Base-by-base conservation (phyloP, 78 protist species). In the Dictyostelium brefeldianum region DNA sequence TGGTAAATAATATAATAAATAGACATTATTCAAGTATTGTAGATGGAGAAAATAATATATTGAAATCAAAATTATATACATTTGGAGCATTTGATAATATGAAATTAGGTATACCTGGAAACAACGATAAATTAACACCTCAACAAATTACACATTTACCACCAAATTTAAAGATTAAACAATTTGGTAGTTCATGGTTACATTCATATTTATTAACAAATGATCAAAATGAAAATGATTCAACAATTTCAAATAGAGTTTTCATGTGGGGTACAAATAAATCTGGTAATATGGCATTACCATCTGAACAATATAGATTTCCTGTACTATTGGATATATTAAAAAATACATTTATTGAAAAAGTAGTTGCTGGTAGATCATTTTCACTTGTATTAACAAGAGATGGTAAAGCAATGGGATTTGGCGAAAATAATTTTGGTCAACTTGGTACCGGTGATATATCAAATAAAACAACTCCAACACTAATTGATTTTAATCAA, bases 261-360 rank as follows among this genome's bases (percentile, higher is more conserved):
- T 85, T 25, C 5, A 85, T 85, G 92, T 85, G 92, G 92, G 92
- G 92, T 25, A 85, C 75, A 20, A 85, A 85, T 46, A 36, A 15
- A 15, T 29, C 70, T 25, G 92, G 92, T 25, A 78, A 85, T 36
- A 67, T 85, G 83, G 81, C 82, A 73, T 20, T 85, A 29, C 92
- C 92, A 27, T 25, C 57, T 0, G 54, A 71, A n/a, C 74, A 54
- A 11, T 85, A 75, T 59, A 85, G 47, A 74, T 74, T 57, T 65
- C 92, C 92, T 8, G 25, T 47, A 7, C 5, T 51, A 1, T 5
- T 78, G 41, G 92, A 85, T 29, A 74, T 85, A 47, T 47, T 85
- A 14, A 85, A 62, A 59, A 59, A 20, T 22, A 43, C 75, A 31
- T 47, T 46, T 15, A 46, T 85, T 22, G 83, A 71, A 27, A 54